Evolutionary conservation across 768 basidiomycete genomes (phyloP).

Genomic region (Amanita rubescens): DNA sequence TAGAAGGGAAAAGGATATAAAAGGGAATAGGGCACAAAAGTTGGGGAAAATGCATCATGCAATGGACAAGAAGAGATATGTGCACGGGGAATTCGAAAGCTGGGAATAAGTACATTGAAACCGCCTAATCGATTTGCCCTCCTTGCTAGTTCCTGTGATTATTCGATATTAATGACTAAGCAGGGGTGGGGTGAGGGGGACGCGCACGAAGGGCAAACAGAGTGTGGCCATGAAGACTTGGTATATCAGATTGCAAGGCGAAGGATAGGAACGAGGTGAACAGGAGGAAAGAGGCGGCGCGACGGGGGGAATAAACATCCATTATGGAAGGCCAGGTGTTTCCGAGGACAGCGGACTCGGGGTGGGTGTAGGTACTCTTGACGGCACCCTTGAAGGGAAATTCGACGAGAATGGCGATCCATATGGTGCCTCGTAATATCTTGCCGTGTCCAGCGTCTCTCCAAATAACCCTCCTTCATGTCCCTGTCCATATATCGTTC

Average conservation of each 20-base stretch:
- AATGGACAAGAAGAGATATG: background rate
- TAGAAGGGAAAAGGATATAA: background rate
- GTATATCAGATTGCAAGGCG: background rate
- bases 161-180: background rate
- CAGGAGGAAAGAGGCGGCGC: background rate
- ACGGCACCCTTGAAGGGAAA: constrained; percentile 27
- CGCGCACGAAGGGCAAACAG: background rate
- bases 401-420: constrained; percentile 34
- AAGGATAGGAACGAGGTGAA: background rate
- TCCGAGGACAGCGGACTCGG: constrained; percentile 4
- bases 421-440: constrained; percentile 33
- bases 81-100: background rate
- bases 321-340: background rate
- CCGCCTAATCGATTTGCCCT: background rate
- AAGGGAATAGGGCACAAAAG: background rate
- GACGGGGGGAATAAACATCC: background rate
- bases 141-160: background rate
- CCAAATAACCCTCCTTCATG: constrained; percentile 10
- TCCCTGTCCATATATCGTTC: constrained; percentile 12
- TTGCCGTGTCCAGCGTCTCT: constrained; percentile 27
- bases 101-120: background rate
- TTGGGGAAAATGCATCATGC: too few species aligned
- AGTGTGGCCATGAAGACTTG: background rate
- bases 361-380: constrained; percentile 6
- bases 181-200: background rate